A percentile compares a stretch with the other conserved stretches of the same genome.
Evolutionary conservation across 202 grass and related monocot genomes (phyloP).

Genomic region (Zizania palustris): DNA sequence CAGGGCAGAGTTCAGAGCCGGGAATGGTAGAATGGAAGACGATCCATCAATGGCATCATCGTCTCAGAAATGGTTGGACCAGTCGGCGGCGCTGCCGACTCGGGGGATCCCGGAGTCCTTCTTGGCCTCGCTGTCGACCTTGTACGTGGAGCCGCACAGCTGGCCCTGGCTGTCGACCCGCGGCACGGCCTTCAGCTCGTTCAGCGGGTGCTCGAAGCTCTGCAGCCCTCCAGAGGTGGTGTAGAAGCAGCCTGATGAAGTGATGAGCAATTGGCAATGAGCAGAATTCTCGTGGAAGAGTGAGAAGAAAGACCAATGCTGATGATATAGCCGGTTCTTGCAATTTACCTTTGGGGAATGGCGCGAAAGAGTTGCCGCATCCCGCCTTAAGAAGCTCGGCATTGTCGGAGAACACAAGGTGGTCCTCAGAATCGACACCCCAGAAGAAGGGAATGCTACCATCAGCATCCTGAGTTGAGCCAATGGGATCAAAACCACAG

Average conservation of each 20-base stretch:
- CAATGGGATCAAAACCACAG: slow-evolving; percentile 16
- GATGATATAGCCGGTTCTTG: neutral
- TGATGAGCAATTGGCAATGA: slow-evolving; percentile 26
- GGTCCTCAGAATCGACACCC: slow-evolving; percentile 70
- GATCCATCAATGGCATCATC: neutral
- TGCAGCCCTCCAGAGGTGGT: slow-evolving; percentile 89
- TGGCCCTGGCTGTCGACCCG: slow-evolving; percentile 94
- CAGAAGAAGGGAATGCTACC: slow-evolving; percentile 83
- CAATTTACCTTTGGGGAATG: slow-evolving; percentile 72
- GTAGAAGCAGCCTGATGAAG: slow-evolving; percentile 92
- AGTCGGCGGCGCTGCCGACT: slow-evolving; percentile 85
- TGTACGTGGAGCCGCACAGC: slow-evolving; percentile 80
- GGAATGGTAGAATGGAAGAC: slow-evolving; percentile 12
- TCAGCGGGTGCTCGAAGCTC: slow-evolving; percentile 87
- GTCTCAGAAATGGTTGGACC: slow-evolving; percentile 68
- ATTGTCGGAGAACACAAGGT: slow-evolving; percentile 66
- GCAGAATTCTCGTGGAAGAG: neutral
- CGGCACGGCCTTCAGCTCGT: slow-evolving; percentile 83
- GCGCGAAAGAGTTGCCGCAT: slow-evolving; percentile 79
- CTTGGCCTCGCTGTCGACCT: slow-evolving; percentile 80
- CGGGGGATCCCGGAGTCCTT: slow-evolving; percentile 83
- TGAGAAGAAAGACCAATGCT: neutral
- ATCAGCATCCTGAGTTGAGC: slow-evolving; percentile 60
- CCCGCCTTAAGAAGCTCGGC: slow-evolving; percentile 63
- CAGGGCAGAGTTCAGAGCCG: slow-evolving; percentile 18